These are phyloP conservation scores for Ilyonectria mors-panacis DNA, from an alignment of 2,329 filamentous ascomycete genomes.

Conservation along the genomic window DNA sequence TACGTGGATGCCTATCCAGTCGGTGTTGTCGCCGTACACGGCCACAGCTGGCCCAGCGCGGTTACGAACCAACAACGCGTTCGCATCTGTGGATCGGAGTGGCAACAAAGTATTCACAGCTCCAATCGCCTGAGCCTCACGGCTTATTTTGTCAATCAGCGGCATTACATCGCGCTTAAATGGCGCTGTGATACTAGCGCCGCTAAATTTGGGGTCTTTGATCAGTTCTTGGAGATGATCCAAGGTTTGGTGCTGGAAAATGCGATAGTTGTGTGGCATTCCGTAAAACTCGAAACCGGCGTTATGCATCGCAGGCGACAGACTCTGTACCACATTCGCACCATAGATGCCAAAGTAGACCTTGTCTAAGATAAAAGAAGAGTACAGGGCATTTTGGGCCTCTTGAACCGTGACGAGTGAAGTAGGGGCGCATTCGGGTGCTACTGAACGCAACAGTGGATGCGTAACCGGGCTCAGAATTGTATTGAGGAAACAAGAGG, in stretches of 20 bases:
- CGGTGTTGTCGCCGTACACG: constrained; percentile 76
- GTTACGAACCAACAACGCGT: constrained; percentile 59
- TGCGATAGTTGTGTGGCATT: constrained; percentile 27
- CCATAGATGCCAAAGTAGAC: constrained; percentile 33
- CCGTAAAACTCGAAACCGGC: constrained; percentile 26
- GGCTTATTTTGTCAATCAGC: constrained; percentile 70
- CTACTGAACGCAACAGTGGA: constrained; percentile 8
- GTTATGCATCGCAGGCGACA: constrained; percentile 32
- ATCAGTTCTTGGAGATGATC: constrained; percentile 9
- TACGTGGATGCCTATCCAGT: constrained; percentile 76
- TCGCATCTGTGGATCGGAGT: constrained; percentile 59
- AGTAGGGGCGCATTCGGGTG: neutral
- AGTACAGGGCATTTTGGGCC: constrained; percentile 29
- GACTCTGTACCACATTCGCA: constrained; percentile 27
- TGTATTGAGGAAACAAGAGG: constrained; percentile 23
- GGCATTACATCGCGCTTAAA: constrained; percentile 74
- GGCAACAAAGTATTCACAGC: constrained; percentile 77
- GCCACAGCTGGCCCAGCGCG: constrained; percentile 69
- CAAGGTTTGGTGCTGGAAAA: constrained; percentile 14
- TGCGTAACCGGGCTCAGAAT: constrained; percentile 30
- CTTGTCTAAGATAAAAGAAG: constrained; percentile 24
- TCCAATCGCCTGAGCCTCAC: constrained; percentile 74
- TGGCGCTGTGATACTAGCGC: constrained; percentile 72
- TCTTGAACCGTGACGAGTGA: constrained; percentile 29
- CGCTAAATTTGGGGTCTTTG: constrained; percentile 68